These are phyloP conservation scores for Trametopsis cervina DNA, from an alignment of 768 basidiomycete genomes.

Conservation along the genomic window DNA sequence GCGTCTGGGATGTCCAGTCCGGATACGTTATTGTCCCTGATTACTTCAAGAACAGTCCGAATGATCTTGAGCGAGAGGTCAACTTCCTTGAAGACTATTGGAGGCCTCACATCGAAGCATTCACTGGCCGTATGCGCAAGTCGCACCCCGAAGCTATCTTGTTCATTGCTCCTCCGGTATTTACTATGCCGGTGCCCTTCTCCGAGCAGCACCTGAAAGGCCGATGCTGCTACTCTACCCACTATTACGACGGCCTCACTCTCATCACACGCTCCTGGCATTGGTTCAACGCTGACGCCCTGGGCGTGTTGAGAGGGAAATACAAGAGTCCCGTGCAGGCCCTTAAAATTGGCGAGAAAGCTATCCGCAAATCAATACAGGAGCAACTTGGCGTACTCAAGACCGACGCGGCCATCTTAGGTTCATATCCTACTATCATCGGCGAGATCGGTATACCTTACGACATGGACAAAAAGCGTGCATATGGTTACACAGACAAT, in stretches of 20 bases:
- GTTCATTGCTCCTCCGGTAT: conserved; percentile 92
- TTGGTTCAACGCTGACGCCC: conserved; percentile 91
- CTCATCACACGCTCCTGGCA: conserved; percentile 91
- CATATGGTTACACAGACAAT: conserved; percentile 74
- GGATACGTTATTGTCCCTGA: conserved; percentile 61
- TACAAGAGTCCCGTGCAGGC: conserved; percentile 63
- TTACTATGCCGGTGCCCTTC: conserved; percentile 64
- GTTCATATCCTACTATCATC: conserved; percentile 79
- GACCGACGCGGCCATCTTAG: conserved; percentile 61
- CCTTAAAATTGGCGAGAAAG: conserved; percentile 73
- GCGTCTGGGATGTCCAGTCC: conserved; percentile 77
- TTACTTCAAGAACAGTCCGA: conserved; percentile 54
- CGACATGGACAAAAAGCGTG: conserved; percentile 83
- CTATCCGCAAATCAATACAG: conserved; percentile 76
- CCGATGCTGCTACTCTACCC: conserved; percentile 71
- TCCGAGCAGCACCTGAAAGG: conserved; percentile 48
- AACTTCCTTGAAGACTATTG: conserved; percentile 78
- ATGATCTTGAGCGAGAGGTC: conserved; percentile 34
- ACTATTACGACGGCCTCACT: conserved; percentile 95
- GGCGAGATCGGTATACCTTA: conserved; percentile 95
- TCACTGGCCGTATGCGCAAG: conserved; percentile 47
- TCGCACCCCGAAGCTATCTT: conserved; percentile 77
- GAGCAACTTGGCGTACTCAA: conserved; percentile 79
- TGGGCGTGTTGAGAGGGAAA: conserved; percentile 85
- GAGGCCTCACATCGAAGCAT: conserved; percentile 61